Percentiles rank a stretch among this genome's conserved stretches.
Conservation (phyloP, 2,329 filamentous ascomycete species). For the Lachnum nothofagi region DNA sequence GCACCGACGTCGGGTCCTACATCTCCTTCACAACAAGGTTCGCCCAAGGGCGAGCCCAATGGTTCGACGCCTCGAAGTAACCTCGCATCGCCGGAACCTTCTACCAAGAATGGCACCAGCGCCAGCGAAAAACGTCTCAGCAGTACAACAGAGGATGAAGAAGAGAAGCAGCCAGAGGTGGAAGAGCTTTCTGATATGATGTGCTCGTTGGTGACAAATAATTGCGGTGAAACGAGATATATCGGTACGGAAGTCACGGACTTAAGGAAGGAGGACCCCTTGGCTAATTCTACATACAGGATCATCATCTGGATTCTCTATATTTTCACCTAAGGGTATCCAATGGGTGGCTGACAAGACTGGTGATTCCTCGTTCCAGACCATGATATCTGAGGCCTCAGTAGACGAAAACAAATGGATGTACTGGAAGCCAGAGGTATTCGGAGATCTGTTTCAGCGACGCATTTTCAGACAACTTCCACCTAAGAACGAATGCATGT, state of each 20-base stretch:
- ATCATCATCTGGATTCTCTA: conserved; percentile 95
- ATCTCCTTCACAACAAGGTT: conserved; percentile 37
- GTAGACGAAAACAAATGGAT: conserved; percentile 94
- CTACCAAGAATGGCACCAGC: conserved; percentile 15
- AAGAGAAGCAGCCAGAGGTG: conserved; percentile 62
- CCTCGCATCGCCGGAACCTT: conserved; percentile 45
- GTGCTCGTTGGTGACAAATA: conserved; percentile 95
- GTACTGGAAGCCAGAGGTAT: conserved; percentile 97
- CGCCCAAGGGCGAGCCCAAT: conserved; percentile 40
- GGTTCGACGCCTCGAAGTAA: conserved; percentile 40
- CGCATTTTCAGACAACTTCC: conserved; percentile 80
- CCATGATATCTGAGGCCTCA: conserved; percentile 88
- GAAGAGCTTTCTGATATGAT: conserved; percentile 95
- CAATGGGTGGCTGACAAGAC: conserved; percentile 98
- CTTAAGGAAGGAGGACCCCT: not conserved
- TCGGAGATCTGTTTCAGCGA: conserved; percentile 83
- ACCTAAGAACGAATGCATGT: conserved; percentile 79
- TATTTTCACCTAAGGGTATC: conserved; percentile 96
- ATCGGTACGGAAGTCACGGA: conserved; percentile 63
- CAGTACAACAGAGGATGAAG: conserved; percentile 26
- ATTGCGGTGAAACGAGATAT: conserved; percentile 89
- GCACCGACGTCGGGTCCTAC: conserved; percentile 26
- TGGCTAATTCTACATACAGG: conserved; percentile 46
- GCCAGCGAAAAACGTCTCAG: conserved; percentile 19
- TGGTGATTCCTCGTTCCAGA: conserved; percentile 88